Evolutionary conservation across 2,329 filamentous ascomycete species (phyloP).

Genomic region (Venturia nashicola): DNA sequence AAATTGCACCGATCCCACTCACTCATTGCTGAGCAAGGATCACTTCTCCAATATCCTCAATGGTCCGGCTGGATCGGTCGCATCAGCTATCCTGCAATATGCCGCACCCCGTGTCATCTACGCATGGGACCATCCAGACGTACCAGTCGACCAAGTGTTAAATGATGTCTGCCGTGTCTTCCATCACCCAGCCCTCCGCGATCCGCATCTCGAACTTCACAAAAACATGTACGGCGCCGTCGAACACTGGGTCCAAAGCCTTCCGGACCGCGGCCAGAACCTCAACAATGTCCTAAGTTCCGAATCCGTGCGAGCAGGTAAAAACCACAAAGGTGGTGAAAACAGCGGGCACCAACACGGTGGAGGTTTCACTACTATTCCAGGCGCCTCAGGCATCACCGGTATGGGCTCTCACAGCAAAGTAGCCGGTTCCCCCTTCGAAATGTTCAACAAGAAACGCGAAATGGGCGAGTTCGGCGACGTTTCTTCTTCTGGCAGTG

Average conservation of each 20-base stretch:
- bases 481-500: not conserved
- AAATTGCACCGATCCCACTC: slow-evolving; percentile 35
- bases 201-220: slow-evolving; percentile 67
- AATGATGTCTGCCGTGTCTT: slow-evolving; percentile 72
- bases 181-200: slow-evolving; percentile 77
- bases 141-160: slow-evolving; percentile 72
- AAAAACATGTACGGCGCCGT: slow-evolving; percentile 82
- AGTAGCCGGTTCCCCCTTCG: slow-evolving; percentile 11
- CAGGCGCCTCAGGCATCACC: not conserved
- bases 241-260: slow-evolving; percentile 63
- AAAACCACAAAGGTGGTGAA: slow-evolving; percentile 53
- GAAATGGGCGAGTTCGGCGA: slow-evolving; percentile 8
- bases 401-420: slow-evolving; percentile 9
- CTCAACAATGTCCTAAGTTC: slow-evolving; percentile 69
- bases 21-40: slow-evolving; percentile 39
- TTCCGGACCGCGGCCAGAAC: slow-evolving; percentile 50
- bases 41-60: slow-evolving; percentile 40
- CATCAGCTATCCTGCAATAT: slow-evolving; percentile 60
- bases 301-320: slow-evolving; percentile 68
- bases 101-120: slow-evolving; percentile 78
- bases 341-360: slow-evolving; percentile 11
- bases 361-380: slow-evolving; percentile 8
- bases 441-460: slow-evolving; percentile 11
- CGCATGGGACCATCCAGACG: slow-evolving; percentile 80
- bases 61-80: slow-evolving; percentile 35